A percentile compares a stretch with the other conserved stretches of the same genome.
phyloP scores from a whole-genome alignment of 768 basidiomycete genomes.

The Goffeauzyma gilvescens region DNA sequence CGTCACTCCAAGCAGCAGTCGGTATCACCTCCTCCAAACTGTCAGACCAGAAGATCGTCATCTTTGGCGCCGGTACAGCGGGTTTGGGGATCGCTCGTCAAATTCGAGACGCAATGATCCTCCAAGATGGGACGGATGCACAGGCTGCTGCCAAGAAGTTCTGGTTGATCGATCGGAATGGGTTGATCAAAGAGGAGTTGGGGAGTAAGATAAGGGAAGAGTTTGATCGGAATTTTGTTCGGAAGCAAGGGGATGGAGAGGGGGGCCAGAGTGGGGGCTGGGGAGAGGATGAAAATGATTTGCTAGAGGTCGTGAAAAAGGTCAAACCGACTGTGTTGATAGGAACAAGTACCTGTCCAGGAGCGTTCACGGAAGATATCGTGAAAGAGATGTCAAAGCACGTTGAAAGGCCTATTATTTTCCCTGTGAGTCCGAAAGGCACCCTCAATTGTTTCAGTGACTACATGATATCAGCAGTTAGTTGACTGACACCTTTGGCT shows the following conservation, averaged over 20 bases:
- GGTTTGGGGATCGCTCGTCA: conserved; percentile 58
- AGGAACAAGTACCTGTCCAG: conserved; percentile 58
- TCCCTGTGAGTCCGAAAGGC: conserved; percentile 39
- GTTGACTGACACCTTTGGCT: neutral
- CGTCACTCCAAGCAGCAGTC: conserved; percentile 28
- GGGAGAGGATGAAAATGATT: conserved; percentile 29
- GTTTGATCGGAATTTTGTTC: conserved; percentile 41
- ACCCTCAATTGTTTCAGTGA: neutral
- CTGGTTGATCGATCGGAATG: conserved; percentile 53
- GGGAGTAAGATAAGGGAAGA: conserved; percentile 32
- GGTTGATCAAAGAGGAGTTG: conserved; percentile 42
- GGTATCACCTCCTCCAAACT: conserved; percentile 44
- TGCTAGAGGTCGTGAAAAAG: conserved; percentile 52
- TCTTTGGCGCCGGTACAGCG: conserved; percentile 56
- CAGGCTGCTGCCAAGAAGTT: conserved; percentile 49
- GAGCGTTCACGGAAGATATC: conserved; percentile 39
- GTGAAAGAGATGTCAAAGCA: conserved; percentile 40
- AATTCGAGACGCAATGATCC: conserved; percentile 54
- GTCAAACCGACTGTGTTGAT: conserved; percentile 70
- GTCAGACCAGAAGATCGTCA: conserved; percentile 56
- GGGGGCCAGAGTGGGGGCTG: conserved; percentile 23
- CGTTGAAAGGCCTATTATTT: conserved; percentile 56
- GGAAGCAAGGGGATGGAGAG: conserved; percentile 40
- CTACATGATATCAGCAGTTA: too few relatives aligned
- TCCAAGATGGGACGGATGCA: conserved; percentile 35